These are phyloP conservation scores for Vinca minor DNA, from an alignment of 257 asterid genomes.

Conservation along the genomic window DNA sequence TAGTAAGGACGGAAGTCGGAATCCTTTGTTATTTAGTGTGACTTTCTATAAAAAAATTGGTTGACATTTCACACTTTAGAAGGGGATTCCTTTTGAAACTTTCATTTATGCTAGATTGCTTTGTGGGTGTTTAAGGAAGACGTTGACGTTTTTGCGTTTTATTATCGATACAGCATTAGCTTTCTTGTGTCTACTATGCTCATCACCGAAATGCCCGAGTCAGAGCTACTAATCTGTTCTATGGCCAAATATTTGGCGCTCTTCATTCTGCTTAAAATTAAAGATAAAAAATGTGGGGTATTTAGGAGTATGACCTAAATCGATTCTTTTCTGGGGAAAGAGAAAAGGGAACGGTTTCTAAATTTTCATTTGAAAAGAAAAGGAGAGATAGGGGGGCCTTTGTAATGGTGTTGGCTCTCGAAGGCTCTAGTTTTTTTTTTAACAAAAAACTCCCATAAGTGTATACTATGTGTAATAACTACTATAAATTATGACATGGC, in stretches of 20 bases:
- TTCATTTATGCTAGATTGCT: not conserved
- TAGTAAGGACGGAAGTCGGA: not conserved
- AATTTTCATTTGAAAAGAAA: not conserved
- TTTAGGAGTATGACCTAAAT: not conserved
- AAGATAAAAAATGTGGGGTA: not conserved
- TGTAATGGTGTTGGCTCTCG: not conserved
- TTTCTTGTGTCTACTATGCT: not conserved
- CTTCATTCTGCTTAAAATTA: not conserved
- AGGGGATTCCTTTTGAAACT: not conserved
- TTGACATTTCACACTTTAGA: not conserved
- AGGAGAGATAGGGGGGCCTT: not conserved
- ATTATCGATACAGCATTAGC: too few species aligned
- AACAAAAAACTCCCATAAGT: too few species aligned
- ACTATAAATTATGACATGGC: constrained; percentile 13
- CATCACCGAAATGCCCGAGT: not conserved
- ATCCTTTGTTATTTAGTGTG: not conserved
- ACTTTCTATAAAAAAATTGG: not conserved
- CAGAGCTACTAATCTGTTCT: not conserved
- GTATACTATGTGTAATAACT: not conserved
- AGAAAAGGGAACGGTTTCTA: not conserved
- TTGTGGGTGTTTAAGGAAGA: not conserved
- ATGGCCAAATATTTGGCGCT: not conserved
- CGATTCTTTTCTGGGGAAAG: not conserved
- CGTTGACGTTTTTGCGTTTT: not conserved
- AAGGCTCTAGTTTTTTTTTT: not conserved